Base-by-base conservation (phyloP, 768 basidiomycete genomes). In the Chalciporus sphaerocephalus region DNA sequence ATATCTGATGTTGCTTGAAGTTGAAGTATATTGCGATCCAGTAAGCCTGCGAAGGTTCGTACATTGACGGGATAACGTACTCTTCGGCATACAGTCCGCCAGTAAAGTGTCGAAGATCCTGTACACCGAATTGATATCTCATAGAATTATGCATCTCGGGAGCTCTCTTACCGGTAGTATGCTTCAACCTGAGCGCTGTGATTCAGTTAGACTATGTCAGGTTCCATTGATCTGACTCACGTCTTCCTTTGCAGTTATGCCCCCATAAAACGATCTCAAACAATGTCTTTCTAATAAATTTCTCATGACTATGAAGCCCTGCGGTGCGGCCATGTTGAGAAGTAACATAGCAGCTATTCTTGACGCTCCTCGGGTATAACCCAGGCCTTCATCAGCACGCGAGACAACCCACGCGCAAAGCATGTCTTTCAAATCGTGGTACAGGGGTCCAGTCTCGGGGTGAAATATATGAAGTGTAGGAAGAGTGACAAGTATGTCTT, bases 41-140 rank as follows among this genome's bases (percentile, higher is more conserved):
- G 44, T 13, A 40, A 40, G 47, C 24, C 5, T 17, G 51, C 30
- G 36, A 21, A 30, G 15, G 15, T 17, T 17, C 12, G 6, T 13
- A 13, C 22, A 21, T 2, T 16, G 30, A 46, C 35, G 30, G 18
- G 10, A 23, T 20, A 25, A 53, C 80, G 60, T 57, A 94, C 91
- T 84, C 68, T 92, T 92, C 1, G 92, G 92, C 91, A 95, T 92
- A 22, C 84, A 82, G 63, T 95, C 92, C 15, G 92, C 92, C 23
- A 94, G 74, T 18, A 94, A 64, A 1, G 92, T 94, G 60, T 94
- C 92, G 52, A 95, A 95, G 58, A 94, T 92, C 56, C 90, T 92
- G 56, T 22, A 17, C 18, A 24, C 20, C 20, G 12, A 32, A 46
- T 66, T 13, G 57, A 42, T 23, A 17, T 40, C 12, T 25, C n/a